Evolutionary conservation across 1,284 basidiomycete species (phyloP), one percentile per base, ranked within the genome.

Genomic region (Austroboletus sp.): DNA sequence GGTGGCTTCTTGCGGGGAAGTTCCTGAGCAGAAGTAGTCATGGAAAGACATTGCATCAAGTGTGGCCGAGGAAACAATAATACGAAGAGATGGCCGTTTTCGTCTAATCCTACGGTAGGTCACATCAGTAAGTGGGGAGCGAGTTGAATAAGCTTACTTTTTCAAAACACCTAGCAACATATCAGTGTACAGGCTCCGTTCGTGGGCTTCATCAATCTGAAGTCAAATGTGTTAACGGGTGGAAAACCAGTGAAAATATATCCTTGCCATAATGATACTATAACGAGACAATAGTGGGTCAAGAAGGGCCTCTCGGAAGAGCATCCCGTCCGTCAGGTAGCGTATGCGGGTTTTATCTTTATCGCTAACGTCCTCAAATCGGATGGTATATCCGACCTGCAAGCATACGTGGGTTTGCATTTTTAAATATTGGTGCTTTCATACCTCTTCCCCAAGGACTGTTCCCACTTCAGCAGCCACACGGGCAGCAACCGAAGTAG

Each of bases 311-410:
- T 98, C 96, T 48, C 95, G 82, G 58, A 99, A 92, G 21, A 99
- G 79, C 79, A 97, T 94, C 34, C 96, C 95, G 64, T 99, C 96
- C 23, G 96, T 98, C 79, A 98, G 79, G 68, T 98, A 98, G 47
- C 93, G 81, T 62, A 98, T 89, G n/a, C 89, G 76, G 0, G 95
- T 98, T 40, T 79, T 72, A 44, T 83, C 73, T 61, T 83, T 83
- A 62, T 76, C 79, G 57, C 85, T 88, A 36, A 93, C 79, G 60
- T 98, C 94, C 66, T 99, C 96, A 55, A 98, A 98, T 10, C 96
- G 85, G 54, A 99, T 97, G 3, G 91, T 90, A 65, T 98, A 99
- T 6, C 96, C 95, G 51, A 98, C 93, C 88, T 91, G 16, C 13
- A 16, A 44, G 33, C 29, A 34, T 16, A 36, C 12, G 33, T 11